Percentiles rank a stretch among this genome's conserved stretches.
Evolutionary conservation across 768 basidiomycete genomes (phyloP).

Genomic region (Panaeolus papilionaceus): DNA sequence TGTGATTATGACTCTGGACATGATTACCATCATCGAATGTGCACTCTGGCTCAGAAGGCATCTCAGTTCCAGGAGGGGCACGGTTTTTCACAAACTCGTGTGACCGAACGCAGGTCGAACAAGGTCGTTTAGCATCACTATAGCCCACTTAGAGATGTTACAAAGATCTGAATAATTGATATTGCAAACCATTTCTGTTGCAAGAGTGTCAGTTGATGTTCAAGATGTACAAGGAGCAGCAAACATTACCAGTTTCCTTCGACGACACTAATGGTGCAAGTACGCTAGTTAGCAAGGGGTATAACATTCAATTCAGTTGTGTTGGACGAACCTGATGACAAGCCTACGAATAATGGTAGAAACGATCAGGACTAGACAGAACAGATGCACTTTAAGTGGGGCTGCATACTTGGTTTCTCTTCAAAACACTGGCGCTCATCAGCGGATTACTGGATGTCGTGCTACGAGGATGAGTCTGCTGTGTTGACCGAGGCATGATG

Average conservation of each 20-base stretch:
- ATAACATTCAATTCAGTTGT: neutral
- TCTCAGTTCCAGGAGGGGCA: conserved; percentile 58
- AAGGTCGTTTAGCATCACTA: conserved; percentile 79
- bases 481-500: conserved; percentile 6
- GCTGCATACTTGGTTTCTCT: conserved; percentile 55
- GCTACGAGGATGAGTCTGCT: conserved; percentile 9
- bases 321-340: conserved; percentile 55
- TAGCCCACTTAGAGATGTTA: conserved; percentile 13
- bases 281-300: neutral
- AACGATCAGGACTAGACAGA: conserved; percentile 15
- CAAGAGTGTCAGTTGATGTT: conserved; percentile 19
- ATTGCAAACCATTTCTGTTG: conserved; percentile 62
- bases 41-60: conserved; percentile 68
- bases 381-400: conserved; percentile 8
- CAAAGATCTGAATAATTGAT: neutral
- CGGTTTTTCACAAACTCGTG: conserved; percentile 73
- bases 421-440: conserved; percentile 45
- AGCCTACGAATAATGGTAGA: conserved; percentile 40
- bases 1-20: conserved; percentile 12
- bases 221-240: conserved; percentile 13
- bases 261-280: conserved; percentile 57
- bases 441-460: conserved; percentile 11
- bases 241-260: conserved; percentile 68
- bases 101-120: conserved; percentile 78
- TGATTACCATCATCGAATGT: conserved; percentile 75